Percentiles rank a stretch among this genome's conserved stretches.
Evolutionary conservation across 73 alveolate species (phyloP).

Genomic region (Symbiodinium pilosum): DNA sequence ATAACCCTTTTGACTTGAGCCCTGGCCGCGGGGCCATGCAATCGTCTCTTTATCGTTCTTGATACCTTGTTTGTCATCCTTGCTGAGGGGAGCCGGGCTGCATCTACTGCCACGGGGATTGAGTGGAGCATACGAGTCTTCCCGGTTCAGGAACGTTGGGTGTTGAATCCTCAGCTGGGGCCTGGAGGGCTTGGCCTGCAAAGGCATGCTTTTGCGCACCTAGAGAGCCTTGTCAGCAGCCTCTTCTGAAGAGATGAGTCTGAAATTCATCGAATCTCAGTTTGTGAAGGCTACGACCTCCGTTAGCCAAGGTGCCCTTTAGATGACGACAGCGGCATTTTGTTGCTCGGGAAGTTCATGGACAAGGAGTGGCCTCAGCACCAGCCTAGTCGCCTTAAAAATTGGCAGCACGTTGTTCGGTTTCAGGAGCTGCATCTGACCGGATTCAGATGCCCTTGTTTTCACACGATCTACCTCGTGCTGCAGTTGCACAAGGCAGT

Average conservation of each 20-base stretch:
- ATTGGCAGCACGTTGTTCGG: background rate
- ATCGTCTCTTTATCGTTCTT: too few relatives aligned
- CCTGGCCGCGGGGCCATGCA: too few relatives aligned
- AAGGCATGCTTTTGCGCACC: constrained; percentile 32
- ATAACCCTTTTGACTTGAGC: too few relatives aligned
- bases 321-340: constrained; percentile 61
- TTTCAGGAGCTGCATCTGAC: constrained; percentile 59
- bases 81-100: too few relatives aligned
- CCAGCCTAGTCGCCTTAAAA: background rate
- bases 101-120: too few relatives aligned
- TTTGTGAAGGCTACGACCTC: background rate
- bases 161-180: constrained; percentile 33
- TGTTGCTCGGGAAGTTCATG: constrained; percentile 29
- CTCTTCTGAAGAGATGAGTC: too few relatives aligned
- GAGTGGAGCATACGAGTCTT: too few relatives aligned
- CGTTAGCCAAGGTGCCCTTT: constrained; percentile 47
- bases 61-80: too few relatives aligned
- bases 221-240: constrained; percentile 35
- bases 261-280: too few relatives aligned
- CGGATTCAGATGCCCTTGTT: constrained; percentile 75
- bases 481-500: background rate
- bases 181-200: constrained; percentile 77
- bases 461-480: constrained; percentile 49
- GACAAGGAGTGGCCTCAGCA: constrained; percentile 37
- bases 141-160: constrained; percentile 93